phyloP scores from a whole-genome alignment of 2,329 filamentous ascomycete genomes.

The Hymenoscyphus infarciens region DNA sequence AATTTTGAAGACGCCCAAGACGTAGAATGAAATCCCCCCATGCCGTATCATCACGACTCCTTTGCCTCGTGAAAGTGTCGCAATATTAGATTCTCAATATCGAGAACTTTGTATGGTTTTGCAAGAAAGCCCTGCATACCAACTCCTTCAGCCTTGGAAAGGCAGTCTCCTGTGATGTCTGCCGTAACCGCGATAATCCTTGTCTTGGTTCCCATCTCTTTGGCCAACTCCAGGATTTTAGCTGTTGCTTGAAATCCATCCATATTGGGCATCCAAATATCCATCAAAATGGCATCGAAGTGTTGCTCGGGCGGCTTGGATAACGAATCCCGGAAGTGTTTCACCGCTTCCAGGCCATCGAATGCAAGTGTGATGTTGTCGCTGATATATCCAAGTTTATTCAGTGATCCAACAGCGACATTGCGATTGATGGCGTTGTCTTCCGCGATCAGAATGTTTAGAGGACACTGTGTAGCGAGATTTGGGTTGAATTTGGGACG shows the following conservation, averaged over 20 bases:
- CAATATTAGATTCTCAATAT: constrained; percentile 50
- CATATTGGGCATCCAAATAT: constrained; percentile 72
- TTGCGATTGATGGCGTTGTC: constrained; percentile 71
- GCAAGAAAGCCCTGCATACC: constrained; percentile 55
- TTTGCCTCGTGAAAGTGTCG: constrained; percentile 24
- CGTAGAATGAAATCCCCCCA: not conserved
- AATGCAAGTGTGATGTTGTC: constrained; percentile 56
- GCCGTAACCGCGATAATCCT: constrained; percentile 52
- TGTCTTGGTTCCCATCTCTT: constrained; percentile 17
- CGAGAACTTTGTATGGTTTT: constrained; percentile 52
- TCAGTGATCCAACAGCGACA: constrained; percentile 62
- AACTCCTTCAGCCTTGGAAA: constrained; percentile 45
- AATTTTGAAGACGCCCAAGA: not conserved
- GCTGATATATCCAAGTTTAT: constrained; percentile 61
- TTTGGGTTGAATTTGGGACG: constrained; percentile 47
- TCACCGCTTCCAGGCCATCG: constrained; percentile 65
- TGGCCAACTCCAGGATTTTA: constrained; percentile 48
- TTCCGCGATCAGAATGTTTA: constrained; percentile 67
- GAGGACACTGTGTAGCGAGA: constrained; percentile 56
- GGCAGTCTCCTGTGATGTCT: constrained; percentile 50
- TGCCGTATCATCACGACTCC: not conserved
- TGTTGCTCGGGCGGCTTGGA: constrained; percentile 28
- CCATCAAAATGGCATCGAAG: constrained; percentile 67
- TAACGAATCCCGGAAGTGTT: constrained; percentile 50
- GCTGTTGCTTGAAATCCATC: constrained; percentile 68